These are phyloP conservation scores for Yamadazyma aaseri DNA, from an alignment of 1,139 yeast genomes.

Conservation along the genomic window DNA sequence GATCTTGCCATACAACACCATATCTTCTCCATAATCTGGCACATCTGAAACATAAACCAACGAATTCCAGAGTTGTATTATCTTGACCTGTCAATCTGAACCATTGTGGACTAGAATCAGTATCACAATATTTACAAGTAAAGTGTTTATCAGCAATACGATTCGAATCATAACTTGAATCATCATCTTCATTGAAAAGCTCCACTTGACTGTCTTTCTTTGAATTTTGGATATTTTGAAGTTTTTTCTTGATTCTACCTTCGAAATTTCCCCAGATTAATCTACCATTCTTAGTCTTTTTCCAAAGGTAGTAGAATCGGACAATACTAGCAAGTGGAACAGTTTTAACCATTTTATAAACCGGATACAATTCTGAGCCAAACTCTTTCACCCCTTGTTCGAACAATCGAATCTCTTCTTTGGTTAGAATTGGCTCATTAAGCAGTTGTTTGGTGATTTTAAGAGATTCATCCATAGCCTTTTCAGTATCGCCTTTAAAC, in stretches of 20 bases:
- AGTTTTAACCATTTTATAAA: constrained; percentile 62
- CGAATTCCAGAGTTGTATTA: constrained; percentile 22
- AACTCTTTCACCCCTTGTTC: constrained; percentile 71
- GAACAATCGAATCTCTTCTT: constrained; percentile 63
- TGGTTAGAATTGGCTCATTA: constrained; percentile 71
- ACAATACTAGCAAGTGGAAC: constrained; percentile 78
- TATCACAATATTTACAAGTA: constrained; percentile 65
- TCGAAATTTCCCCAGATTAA: constrained; percentile 80
- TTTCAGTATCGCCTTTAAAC: constrained; percentile 45
- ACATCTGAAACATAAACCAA: constrained; percentile 80
- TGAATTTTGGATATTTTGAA: constrained; percentile 32
- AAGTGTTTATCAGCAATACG: constrained; percentile 46
- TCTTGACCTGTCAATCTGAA: constrained; percentile 67
- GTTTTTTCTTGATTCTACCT: constrained; percentile 63
- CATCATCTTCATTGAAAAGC: constrained; percentile 66
- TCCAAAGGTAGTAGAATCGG: constrained; percentile 86
- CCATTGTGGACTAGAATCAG: constrained; percentile 62
- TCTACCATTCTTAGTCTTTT: constrained; percentile 75
- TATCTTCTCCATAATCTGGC: constrained; percentile 90
- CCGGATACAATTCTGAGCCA: constrained; percentile 83
- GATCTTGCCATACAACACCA: constrained; percentile 87
- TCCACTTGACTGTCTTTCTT: constrained; percentile 24
- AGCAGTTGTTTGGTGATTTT: constrained; percentile 56
- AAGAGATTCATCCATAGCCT: constrained; percentile 40
- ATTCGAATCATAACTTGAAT: constrained; percentile 60